Percentiles rank a stretch among this genome's conserved stretches.
These are phyloP conservation scores for Ceratobasidium sp. DNA, from an alignment of 1,284 basidiomycete genomes.

Conservation along the genomic window DNA sequence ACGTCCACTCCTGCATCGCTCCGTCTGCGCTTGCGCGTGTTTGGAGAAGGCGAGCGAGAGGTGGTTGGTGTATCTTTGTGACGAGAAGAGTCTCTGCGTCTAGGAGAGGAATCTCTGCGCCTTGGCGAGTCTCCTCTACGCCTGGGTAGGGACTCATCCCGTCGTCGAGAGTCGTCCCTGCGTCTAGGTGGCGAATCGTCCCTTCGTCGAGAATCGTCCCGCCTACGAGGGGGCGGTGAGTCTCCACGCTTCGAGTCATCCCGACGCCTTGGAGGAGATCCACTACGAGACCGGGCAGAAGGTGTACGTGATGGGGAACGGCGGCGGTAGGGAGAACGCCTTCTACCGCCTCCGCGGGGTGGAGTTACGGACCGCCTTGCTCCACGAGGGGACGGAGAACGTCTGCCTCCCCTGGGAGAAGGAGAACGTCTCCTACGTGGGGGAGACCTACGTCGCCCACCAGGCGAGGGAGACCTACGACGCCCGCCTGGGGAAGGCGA, in stretches of 20 bases:
- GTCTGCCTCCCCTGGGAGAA: conserved; percentile 30
- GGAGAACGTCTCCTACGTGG: conserved; percentile 10
- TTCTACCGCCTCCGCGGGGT: conserved; percentile 11
- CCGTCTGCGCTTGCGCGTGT: background rate
- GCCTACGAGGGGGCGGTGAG: conserved; percentile 11
- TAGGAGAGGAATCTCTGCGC: conserved; percentile 23
- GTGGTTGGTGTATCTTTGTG: no score
- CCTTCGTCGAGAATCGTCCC: background rate
- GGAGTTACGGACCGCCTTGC: conserved; percentile 30
- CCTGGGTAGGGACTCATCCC: background rate
- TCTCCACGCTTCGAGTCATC: conserved; percentile 14
- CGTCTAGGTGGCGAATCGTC: background rate
- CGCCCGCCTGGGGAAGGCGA: conserved; percentile 17
- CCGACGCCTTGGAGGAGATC: conserved; percentile 20
- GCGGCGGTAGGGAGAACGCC: conserved; percentile 34
- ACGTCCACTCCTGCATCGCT: conserved; percentile 17
- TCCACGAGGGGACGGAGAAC: conserved; percentile 11
- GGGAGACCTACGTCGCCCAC: conserved; percentile 7
- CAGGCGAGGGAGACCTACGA: conserved; percentile 36
- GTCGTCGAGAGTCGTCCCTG: background rate
- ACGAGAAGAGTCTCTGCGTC: conserved; percentile 18
- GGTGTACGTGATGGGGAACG: conserved; percentile 28
- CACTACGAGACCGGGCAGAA: conserved; percentile 1
- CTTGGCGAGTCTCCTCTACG: background rate
- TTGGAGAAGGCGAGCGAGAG: no score